Base-by-base conservation (phyloP, 1,284 basidiomycete genomes). In the Ganoderma resinaceum region DNA sequence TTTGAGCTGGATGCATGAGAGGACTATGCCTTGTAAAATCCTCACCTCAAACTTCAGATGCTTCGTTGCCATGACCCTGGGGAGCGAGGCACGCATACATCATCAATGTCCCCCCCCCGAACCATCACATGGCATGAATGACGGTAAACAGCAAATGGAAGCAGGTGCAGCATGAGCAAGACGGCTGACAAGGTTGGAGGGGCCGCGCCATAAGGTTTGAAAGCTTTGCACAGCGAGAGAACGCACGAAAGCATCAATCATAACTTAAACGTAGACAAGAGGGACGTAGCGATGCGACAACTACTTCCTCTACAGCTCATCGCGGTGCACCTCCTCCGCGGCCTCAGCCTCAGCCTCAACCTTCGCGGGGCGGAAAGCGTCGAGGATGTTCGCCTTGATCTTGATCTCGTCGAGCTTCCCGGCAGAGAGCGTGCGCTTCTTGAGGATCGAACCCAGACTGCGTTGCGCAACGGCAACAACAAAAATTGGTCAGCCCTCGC, bases 331-430 rank as follows among this genome's bases (percentile, higher is more conserved):
- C 77, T 83, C 74, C 72, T 23, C 46, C 9, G 46, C 3, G n/a
- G 46, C 23, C 46, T 49, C 46, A 3, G 46, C 26, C 23, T 12
- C 46, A 26, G 40, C 20, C 40, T 42, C 16, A 18, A 78, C 80
- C 78, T 88, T 87, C 73, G 87, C 81, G 63, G 82, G 82, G 29
- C 70, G 62, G 77, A 98, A 97, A 0, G 94, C 88, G 11, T 84
- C 80, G 65, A 98, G 88, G 73, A 98, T 89, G 83, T 99, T 99
- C 63, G 88, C 86, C 85, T 97, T 97, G 80, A 94, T 88, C 82
- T 95, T 94, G 76, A 99, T 90, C 84, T 99, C 96, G 80, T 99
- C 97, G 57, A 97, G 83, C 83, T 99, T 98, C 63, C 86, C 81
- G 0, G 88, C 85, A 5, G 92, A 86, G 52, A 98, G 83, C 43